Evolutionary conservation across 768 basidiomycete species (phyloP).

Genomic region (Holtermannia corniformis): DNA sequence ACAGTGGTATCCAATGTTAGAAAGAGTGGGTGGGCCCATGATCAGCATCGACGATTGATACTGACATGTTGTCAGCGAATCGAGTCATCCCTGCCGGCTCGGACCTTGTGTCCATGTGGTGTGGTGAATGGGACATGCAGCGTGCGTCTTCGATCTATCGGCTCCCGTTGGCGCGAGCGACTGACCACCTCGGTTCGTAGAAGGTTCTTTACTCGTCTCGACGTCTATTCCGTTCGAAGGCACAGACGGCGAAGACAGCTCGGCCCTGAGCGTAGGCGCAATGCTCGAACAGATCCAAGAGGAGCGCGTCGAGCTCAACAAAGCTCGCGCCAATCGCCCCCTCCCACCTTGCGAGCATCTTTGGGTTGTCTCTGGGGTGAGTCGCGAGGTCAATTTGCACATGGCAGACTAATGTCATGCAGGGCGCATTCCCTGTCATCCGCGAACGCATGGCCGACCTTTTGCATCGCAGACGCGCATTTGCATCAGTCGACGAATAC

Average conservation of each 20-base stretch:
- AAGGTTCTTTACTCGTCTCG: constrained; percentile 34
- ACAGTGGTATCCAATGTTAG: constrained; percentile 34
- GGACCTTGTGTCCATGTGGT: constrained; percentile 36
- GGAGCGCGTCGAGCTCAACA: constrained; percentile 24
- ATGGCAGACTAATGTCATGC: neutral
- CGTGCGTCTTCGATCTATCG: constrained; percentile 16
- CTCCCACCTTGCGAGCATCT: constrained; percentile 32
- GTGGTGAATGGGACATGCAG: constrained; percentile 37
- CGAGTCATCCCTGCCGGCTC: constrained; percentile 33
- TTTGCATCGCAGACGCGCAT: constrained; percentile 28
- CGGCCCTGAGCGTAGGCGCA: constrained; percentile 33
- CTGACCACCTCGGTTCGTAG: constrained; percentile 5
- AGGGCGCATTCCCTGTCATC: constrained; percentile 32
- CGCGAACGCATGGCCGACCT: constrained; percentile 34
- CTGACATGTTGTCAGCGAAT: constrained; percentile 16
- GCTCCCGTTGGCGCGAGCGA: neutral
- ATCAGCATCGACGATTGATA: neutral
- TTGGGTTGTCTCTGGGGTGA: constrained; percentile 36
- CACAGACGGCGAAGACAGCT: constrained; percentile 35
- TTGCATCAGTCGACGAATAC: constrained; percentile 37
- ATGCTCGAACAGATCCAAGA: constrained; percentile 31
- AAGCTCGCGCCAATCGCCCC: constrained; percentile 7
- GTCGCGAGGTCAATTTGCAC: constrained; percentile 1
- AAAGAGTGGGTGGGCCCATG: constrained; percentile 20
- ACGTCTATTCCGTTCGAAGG: constrained; percentile 38